phyloP scores from a whole-genome alignment of 1,139 yeast species.

The Magnusiomyces fungicola region DNA sequence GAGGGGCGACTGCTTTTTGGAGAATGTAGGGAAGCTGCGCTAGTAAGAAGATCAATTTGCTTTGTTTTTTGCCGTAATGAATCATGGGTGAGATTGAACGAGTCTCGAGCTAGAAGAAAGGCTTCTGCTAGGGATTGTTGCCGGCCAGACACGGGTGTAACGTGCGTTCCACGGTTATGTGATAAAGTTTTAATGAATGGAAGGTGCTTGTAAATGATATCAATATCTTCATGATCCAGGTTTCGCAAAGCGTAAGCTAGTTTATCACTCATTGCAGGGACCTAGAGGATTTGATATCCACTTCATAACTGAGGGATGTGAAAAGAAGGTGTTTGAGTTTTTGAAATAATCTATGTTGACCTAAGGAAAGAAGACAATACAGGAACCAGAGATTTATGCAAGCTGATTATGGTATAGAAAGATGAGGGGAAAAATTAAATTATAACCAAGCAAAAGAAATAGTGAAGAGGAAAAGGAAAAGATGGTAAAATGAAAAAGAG shows the following conservation, averaged over 20 bases:
- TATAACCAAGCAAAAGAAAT: too few relatives aligned
- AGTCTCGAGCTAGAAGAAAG: constrained; percentile 9
- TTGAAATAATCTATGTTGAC: too few relatives aligned
- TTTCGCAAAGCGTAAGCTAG: constrained; percentile 11
- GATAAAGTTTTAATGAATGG: constrained; percentile 12
- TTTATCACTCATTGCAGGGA: constrained; percentile 10
- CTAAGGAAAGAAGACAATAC: too few relatives aligned
- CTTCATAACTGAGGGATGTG: too few relatives aligned
- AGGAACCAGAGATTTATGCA: too few relatives aligned
- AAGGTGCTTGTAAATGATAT: constrained; percentile 8
- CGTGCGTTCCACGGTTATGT: background rate
- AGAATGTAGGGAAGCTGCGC: background rate
- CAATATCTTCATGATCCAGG: constrained; percentile 11
- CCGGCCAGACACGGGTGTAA: constrained; percentile 3
- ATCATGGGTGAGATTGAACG: background rate
- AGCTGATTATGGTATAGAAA: too few relatives aligned
- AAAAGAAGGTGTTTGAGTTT: too few relatives aligned
- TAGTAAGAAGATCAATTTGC: background rate
- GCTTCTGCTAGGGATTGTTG: constrained; percentile 13
- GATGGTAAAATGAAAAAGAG: too few relatives aligned
- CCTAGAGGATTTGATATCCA: too few relatives aligned
- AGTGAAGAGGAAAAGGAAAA: too few relatives aligned
- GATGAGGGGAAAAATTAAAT: too few relatives aligned
- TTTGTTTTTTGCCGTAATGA: background rate
- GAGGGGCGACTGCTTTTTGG: background rate